phyloP scores from a whole-genome alignment of 805 yeast species.

The Candida montana region DNA sequence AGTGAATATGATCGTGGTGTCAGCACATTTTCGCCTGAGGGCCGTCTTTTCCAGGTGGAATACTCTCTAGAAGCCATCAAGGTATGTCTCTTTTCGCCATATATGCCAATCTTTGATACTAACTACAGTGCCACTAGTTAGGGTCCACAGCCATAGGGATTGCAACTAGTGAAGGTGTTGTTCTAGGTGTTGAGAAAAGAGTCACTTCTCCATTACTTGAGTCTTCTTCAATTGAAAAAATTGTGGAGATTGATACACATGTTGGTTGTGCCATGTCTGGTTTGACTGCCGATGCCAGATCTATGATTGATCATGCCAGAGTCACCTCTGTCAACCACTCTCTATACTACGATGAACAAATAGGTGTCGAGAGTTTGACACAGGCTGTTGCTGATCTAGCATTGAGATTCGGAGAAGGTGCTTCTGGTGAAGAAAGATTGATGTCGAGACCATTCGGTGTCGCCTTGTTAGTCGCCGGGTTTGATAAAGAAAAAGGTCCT shows the following conservation, averaged over 20 bases:
- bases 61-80: conserved; percentile 97
- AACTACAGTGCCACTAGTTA: conserved; percentile 28
- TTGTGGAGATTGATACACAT: conserved; percentile 89
- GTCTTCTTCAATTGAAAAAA: conserved; percentile 90
- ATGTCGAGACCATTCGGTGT: conserved; percentile 99
- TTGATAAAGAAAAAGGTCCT: conserved; percentile 89
- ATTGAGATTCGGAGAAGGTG: conserved; percentile 94
- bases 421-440: conserved; percentile 83
- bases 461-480: conserved; percentile 91
- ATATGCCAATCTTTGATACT: neutral
- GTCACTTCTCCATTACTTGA: conserved; percentile 91
- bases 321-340: conserved; percentile 83
- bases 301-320: conserved; percentile 98
- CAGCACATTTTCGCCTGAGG: conserved; percentile 97
- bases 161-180: conserved; percentile 91
- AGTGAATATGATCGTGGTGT: conserved; percentile 99
- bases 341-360: conserved; percentile 86
- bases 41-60: conserved; percentile 96
- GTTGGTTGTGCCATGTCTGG: conserved; percentile 99
- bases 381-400: conserved; percentile 98
- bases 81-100: conserved; percentile 29
- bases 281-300: conserved; percentile 95
- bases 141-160: conserved; percentile 99
- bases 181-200: conserved; percentile 94
- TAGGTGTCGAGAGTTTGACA: conserved; percentile 87